Evolutionary conservation across 352 stramenopile genomes (phyloP), one percentile per base, ranked within the genome.

Genomic region (Phytophthora capsici): DNA sequence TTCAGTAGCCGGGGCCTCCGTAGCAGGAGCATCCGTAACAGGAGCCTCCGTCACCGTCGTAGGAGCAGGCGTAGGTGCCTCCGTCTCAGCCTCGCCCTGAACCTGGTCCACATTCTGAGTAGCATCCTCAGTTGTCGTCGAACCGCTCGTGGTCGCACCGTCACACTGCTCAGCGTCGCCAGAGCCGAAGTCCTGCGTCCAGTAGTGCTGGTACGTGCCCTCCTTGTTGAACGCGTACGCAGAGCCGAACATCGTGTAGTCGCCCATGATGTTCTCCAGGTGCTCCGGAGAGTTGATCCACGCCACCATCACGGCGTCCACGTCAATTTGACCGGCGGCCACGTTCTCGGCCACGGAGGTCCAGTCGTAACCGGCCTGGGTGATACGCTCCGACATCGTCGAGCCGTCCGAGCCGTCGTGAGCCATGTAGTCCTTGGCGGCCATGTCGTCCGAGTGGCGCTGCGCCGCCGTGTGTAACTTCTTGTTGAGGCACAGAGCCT

Each of bases 101-200:
- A 62, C 49, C 34, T 51, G 32, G 19, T 66, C 63, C n/a, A 61
- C 49, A 17, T 57, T 55, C 50, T 71, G 40, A 53, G 52, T 53
- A 34, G 53, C n/a, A 22, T 65, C 28, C 47, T 61, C 37, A n/a
- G 36, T 17, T 20, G 66, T 60, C 25, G 50, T 51, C n/a, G 48
- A 70, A 9, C 20, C 50, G 43, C 43, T 67, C 22, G 59, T 17
- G 8, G 53, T 22, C 14, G 40, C 43, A 2, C 48, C 49, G 37
- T 71, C 62, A 25, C 68, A 76, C 16, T 44, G 10, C 48, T 89
- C 78, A 6, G 40, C 57, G 25, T 46, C 46, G 40, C 80, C 59
- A n/a, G 61, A 41, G 16, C 63, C 78, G 46, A 89, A 91, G 59
- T 86, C 55, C 66, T 91, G 78, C 47, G 77, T 89, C 78, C 80